Evolutionary conservation across 495 filamentous ascomycete species (phyloP).

Genomic region (Trichocladium uniseriatum): DNA sequence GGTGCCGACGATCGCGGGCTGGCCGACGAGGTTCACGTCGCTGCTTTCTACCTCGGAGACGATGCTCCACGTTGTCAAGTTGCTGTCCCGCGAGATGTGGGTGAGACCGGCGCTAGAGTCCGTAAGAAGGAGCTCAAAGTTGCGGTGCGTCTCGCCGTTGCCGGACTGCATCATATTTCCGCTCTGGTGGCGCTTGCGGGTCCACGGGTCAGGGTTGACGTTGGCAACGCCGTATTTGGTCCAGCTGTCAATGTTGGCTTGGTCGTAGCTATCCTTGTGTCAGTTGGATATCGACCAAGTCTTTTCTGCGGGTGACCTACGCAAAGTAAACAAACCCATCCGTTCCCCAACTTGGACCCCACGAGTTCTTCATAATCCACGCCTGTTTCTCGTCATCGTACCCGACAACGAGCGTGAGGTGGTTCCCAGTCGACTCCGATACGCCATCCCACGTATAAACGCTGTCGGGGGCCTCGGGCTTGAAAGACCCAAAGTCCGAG

Average conservation of each 20-base stretch:
- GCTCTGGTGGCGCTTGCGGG: conserved; percentile 12
- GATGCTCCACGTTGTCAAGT: conserved; percentile 3
- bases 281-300: too few species aligned
- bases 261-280: conserved; percentile 5
- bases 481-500: conserved; percentile 10
- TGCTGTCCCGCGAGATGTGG: conserved; percentile 9
- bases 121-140: conserved; percentile 12
- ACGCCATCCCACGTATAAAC: conserved; percentile 10
- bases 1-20: conserved; percentile 14
- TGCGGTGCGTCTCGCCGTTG: conserved; percentile 14
- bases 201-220: conserved; percentile 17
- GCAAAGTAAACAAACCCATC: conserved; percentile 18
- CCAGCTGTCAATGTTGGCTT: conserved; percentile 16
- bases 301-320: conserved; percentile 1
- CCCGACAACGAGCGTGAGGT: conserved; percentile 15
- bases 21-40: conserved; percentile 2
- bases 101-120: neutral
- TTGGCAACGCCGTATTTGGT: conserved; percentile 14
- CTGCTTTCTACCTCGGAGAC: neutral
- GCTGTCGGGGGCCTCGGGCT: neutral
- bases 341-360: conserved; percentile 11
- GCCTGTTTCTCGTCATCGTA: conserved; percentile 15
- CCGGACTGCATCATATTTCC: conserved; percentile 17
- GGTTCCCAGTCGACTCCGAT: conserved; percentile 6
- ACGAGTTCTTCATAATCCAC: conserved; percentile 22